These are phyloP conservation scores for Thelonectria discophora DNA, from an alignment of 2,329 filamentous ascomycete genomes.

Conservation along the genomic window DNA sequence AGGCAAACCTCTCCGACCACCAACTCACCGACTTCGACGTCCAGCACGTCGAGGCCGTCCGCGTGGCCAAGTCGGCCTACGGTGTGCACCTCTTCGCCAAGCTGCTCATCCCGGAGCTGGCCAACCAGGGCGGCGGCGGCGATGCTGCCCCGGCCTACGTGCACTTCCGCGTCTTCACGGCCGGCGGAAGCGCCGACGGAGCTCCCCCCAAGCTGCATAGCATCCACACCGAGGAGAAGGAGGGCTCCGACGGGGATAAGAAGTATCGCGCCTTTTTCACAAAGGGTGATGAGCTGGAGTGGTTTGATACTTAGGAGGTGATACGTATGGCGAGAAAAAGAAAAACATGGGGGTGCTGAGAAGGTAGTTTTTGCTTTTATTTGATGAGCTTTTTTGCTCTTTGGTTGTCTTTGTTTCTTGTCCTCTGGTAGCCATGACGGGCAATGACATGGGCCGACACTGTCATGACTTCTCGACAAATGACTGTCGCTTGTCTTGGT, in stretches of 20 bases:
- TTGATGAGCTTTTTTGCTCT: background rate
- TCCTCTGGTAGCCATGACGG: no score
- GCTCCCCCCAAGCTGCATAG: slow-evolving; percentile 84
- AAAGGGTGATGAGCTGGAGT: slow-evolving; percentile 85
- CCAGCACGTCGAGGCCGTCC: slow-evolving; percentile 88
- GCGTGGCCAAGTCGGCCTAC: slow-evolving; percentile 87
- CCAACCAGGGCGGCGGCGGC: slow-evolving; percentile 27
- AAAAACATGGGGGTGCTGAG: background rate
- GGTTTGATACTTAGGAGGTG: slow-evolving; percentile 58
- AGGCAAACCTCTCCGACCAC: slow-evolving; percentile 64
- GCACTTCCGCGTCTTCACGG: slow-evolving; percentile 90
- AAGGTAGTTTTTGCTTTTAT: background rate
- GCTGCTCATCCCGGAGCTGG: slow-evolving; percentile 63
- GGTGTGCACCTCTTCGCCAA: slow-evolving; percentile 79
- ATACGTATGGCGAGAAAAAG: background rate
- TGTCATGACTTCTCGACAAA: background rate
- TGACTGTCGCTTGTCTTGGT: background rate
- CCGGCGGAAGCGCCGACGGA: slow-evolving; percentile 83
- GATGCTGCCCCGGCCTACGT: slow-evolving; percentile 72
- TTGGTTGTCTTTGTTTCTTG: background rate
- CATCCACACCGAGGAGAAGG: slow-evolving; percentile 94
- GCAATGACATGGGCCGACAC: background rate
- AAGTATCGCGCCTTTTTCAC: slow-evolving; percentile 93
- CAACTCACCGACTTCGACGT: slow-evolving; percentile 86
- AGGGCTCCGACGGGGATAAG: slow-evolving; percentile 87